Conservation (phyloP, 192 early-diverging fungal species). For the Coemansia sp. region DNA sequence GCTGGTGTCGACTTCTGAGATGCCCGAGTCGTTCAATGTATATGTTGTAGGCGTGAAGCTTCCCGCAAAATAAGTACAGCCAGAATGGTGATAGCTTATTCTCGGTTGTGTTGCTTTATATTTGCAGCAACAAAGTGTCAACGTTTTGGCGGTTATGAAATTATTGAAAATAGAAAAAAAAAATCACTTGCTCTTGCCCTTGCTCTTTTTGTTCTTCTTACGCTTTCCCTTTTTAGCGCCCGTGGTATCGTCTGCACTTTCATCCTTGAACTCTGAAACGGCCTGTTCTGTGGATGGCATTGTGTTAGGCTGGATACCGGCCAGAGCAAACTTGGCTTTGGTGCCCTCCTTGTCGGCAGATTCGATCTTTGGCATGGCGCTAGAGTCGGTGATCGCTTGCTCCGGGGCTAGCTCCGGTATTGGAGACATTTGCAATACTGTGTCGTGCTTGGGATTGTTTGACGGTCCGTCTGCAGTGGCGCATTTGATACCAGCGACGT, state of each 20-base stretch:
- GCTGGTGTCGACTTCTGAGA: slow-evolving; percentile 9
- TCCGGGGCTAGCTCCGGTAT: background rate
- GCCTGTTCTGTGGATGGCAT: background rate
- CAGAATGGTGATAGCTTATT: background rate
- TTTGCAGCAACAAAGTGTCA: no score
- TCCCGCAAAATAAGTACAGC: background rate
- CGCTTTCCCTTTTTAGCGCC: slow-evolving; percentile 30
- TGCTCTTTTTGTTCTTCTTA: slow-evolving; percentile 28
- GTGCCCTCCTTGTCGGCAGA: background rate
- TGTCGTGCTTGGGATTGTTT: no score
- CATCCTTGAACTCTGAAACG: background rate
- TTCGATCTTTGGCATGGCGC: background rate
- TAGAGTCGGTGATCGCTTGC: background rate
- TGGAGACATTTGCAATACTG: background rate
- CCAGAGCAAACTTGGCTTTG: background rate
- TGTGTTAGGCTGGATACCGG: background rate
- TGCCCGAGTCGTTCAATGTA: slow-evolving; percentile 25
- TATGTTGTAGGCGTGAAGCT: slow-evolving; percentile 34
- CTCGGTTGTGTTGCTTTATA: no score
- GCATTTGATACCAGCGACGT: background rate
- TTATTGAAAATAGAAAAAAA: no score
- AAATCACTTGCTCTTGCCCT: slow-evolving; percentile 16
- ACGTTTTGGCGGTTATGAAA: no score
- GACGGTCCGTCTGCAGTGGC: background rate
- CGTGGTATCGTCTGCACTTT: background rate